Base-by-base conservation (phyloP, 108 stramenopile genomes). In the Schizochytrium sp. region DNA sequence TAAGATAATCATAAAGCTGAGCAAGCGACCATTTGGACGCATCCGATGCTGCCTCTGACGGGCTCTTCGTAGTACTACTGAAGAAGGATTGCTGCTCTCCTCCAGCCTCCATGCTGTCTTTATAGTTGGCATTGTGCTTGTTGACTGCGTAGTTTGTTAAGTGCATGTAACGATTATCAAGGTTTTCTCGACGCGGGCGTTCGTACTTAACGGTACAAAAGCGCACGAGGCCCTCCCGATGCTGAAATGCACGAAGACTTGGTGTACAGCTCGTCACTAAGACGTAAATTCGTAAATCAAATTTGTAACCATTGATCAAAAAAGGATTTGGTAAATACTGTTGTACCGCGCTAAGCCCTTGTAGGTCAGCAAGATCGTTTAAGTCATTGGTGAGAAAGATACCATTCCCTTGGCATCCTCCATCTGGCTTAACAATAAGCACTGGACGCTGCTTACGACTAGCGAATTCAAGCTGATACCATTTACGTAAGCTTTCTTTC, bases 81-180 rank as follows among this genome's bases (percentile, higher is more conserved):
- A 8, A 38, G 42, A 44, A 17, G 19, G 19, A 60, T 17, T n/a
- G 19, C 72, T 41, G 40, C 44, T 2, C 28, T 17, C 13, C 44
- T 44, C 19, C 28, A 2, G 1, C 72, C 17, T 55, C 47, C 38
- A n/a, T 53, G 28, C 28, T 55, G 41, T 72, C 76, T 42, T 83
- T 83, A 38, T 55, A 49, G 53, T 83, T 83, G 45, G 53, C 76
- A 28, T 83, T 83, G 46, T 87, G 89, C 57, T 94, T 95, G 89
- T 96, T 96, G 15, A 97, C 92, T 46, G 96, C 93, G 89, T 95
- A 96, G 89, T 97, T 97, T 1, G 97, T 97, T 40, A 97, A 94
- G 87, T 97, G 97, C 96, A 97, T 96, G 72, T 92, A 96, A 38
- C 88, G 88, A 49, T 94, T 89, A 40, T 58, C 91, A 90, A 97